Evolutionary conservation across 2,329 filamentous ascomycete species (phyloP).

Genomic region (Colletotrichum godetiae): DNA sequence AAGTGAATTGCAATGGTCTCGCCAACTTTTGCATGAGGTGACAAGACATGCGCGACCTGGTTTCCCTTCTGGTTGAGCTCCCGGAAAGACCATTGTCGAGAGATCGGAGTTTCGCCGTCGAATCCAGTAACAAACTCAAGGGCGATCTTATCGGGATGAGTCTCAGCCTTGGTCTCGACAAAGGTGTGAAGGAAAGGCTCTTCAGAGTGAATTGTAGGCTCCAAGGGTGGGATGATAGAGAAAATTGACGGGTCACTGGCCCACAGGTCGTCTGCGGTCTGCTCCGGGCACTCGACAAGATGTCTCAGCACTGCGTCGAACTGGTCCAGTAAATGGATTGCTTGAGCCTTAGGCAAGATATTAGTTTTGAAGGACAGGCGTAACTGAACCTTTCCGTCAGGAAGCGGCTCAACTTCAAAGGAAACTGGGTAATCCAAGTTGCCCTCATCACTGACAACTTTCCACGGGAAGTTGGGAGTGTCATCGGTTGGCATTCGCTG

Average conservation of each 20-base stretch:
- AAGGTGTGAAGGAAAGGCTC: constrained; percentile 79
- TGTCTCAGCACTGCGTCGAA: constrained; percentile 75
- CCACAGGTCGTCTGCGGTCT: constrained; percentile 51
- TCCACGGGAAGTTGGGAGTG: constrained; percentile 61
- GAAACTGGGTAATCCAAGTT: constrained; percentile 84
- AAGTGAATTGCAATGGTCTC: constrained; percentile 81
- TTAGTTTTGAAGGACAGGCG: constrained; percentile 74
- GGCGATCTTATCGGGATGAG: constrained; percentile 70
- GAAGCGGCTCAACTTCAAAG: constrained; percentile 76
- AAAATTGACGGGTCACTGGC: constrained; percentile 55
- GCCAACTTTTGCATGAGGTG: constrained; percentile 61
- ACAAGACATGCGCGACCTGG: constrained; percentile 74
- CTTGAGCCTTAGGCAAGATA: constrained; percentile 76
- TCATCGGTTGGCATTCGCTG: constrained; percentile 66
- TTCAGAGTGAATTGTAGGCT: constrained; percentile 66
- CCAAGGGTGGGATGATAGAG: constrained; percentile 73
- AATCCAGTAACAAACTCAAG: constrained; percentile 79
- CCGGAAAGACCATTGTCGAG: constrained; percentile 77
- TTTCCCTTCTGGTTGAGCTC: constrained; percentile 79
- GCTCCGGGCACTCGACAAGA: constrained; percentile 62
- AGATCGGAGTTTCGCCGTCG: constrained; percentile 55
- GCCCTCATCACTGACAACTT: constrained; percentile 72
- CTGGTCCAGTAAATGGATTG: constrained; percentile 73
- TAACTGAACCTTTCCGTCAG: constrained; percentile 62
- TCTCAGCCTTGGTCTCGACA: constrained; percentile 72